A percentile compares a stretch with the other conserved stretches of the same genome.
Conservation (phyloP, 495 filamentous ascomycete genomes). For the Penicillium pulvis region DNA sequence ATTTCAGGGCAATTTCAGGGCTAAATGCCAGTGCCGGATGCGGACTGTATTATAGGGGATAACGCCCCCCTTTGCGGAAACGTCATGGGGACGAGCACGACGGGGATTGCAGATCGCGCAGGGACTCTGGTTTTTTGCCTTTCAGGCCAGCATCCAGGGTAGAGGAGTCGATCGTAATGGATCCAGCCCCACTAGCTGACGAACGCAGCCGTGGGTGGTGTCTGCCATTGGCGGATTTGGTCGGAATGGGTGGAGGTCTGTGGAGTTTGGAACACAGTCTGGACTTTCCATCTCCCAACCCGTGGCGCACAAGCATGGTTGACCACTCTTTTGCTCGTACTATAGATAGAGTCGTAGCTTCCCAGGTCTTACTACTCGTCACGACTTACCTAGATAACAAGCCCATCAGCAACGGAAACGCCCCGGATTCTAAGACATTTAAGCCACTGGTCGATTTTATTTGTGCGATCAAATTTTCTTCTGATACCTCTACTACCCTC, state of each 20-base stretch:
- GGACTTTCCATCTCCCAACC: constrained; percentile 3
- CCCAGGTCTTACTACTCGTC: neutral
- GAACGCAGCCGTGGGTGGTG: constrained; percentile 17
- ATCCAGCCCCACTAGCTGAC: constrained; percentile 31
- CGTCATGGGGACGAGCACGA: constrained; percentile 26
- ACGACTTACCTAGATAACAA: constrained; percentile 1
- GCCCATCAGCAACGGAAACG: neutral
- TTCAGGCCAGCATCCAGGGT: constrained; percentile 20
- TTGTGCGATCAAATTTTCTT: neutral
- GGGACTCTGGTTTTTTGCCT: constrained; percentile 12
- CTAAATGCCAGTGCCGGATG: constrained; percentile 21
- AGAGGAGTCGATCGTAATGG: constrained; percentile 32
- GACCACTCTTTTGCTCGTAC: neutral
- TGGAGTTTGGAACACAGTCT: constrained; percentile 24
- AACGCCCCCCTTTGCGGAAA: constrained; percentile 27
- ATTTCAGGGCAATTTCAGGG: neutral
- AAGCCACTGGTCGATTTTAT: neutral
- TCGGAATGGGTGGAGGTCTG: constrained; percentile 24
- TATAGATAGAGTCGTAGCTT: constrained; percentile 1
- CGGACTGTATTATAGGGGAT: constrained; percentile 24
- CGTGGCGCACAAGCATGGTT: constrained; percentile 6
- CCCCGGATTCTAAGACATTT: neutral
- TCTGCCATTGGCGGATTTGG: constrained; percentile 21
- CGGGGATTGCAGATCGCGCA: constrained; percentile 21
- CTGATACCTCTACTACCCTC: neutral